A percentile compares a stretch with the other conserved stretches of the same genome.
Evolutionary conservation across 306 rosid species (phyloP).

Genomic region (Vicia faba): DNA sequence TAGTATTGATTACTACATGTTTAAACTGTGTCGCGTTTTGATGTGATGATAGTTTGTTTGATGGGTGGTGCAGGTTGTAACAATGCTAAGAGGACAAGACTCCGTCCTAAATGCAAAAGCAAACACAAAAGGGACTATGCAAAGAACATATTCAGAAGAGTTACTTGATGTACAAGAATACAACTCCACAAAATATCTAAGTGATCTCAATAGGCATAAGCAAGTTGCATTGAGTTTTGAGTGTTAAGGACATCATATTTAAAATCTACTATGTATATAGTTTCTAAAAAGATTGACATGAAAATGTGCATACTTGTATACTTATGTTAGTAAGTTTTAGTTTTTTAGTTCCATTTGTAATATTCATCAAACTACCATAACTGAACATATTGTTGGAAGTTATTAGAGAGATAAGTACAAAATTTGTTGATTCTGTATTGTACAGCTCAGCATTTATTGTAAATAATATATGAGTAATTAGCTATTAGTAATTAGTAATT

Average conservation of each 20-base stretch:
- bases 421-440: no score
- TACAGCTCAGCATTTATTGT: no score
- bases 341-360: constrained; percentile 7
- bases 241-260: background rate
- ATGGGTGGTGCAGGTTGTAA: constrained; percentile 52
- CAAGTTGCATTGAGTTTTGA: constrained; percentile 50
- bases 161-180: constrained; percentile 74
- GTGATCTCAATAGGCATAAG: constrained; percentile 56
- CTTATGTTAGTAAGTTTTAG: constrained; percentile 11
- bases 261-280: background rate
- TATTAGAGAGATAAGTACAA: no score
- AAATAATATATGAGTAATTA: no score
- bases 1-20: no score
- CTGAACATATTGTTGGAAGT: no score
- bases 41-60: constrained; percentile 9
- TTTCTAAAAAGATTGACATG: background rate
- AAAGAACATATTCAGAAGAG: constrained; percentile 84
- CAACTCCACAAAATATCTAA: constrained; percentile 73
- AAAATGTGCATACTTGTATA: constrained; percentile 7
- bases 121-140: constrained; percentile 36
- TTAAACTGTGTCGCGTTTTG: no score
- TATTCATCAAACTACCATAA: background rate
- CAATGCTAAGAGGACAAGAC: constrained; percentile 67
- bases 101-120: constrained; percentile 24
- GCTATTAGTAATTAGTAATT: no score